These are phyloP conservation scores for Boletus patriciae DNA, from an alignment of 768 basidiomycete genomes.

Conservation along the genomic window DNA sequence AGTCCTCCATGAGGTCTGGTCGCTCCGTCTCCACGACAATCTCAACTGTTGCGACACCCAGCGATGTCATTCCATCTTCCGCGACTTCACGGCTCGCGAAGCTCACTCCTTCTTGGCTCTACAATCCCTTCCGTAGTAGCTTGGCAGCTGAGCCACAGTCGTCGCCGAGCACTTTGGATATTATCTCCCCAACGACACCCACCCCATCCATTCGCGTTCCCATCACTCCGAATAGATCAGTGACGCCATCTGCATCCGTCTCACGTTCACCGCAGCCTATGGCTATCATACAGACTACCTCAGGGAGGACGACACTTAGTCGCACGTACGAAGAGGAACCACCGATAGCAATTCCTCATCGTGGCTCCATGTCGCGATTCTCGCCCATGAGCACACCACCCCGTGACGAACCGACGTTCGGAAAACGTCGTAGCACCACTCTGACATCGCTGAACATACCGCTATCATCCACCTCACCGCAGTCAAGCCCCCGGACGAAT, in stretches of 20 bases:
- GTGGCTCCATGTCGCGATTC: conserved; percentile 49
- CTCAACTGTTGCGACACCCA: conserved; percentile 21
- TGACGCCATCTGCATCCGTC: conserved; percentile 31
- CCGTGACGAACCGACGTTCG: conserved; percentile 56
- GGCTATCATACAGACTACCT: conserved; percentile 39
- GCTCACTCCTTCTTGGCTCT: conserved; percentile 74
- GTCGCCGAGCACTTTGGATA: conserved; percentile 51
- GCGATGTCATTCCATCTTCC: conserved; percentile 25
- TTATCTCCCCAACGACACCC: conserved; percentile 23
- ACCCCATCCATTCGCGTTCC: conserved; percentile 32
- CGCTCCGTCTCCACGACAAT: conserved; percentile 47
- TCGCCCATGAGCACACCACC: conserved; percentile 72
- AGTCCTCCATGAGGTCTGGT: conserved; percentile 59
- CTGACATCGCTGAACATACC: conserved; percentile 39
- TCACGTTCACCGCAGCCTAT: conserved; percentile 44
- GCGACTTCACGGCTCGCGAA: conserved; percentile 48
- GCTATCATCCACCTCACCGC: conserved; percentile 49
- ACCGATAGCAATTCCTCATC: conserved; percentile 39
- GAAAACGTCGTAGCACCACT: conserved; percentile 54
- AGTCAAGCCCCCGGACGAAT: conserved; percentile 48
- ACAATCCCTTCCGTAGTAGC: conserved; percentile 69
- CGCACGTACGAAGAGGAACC: conserved; percentile 63
- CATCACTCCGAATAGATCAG: conserved; percentile 30
- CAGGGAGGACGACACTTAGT: conserved; percentile 46
- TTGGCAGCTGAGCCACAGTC: conserved; percentile 50